Percentiles rank a stretch among this genome's conserved stretches.
phyloP scores from a whole-genome alignment of 2,329 filamentous ascomycete species.

The Neofusicoccum kwambonambiense region DNA sequence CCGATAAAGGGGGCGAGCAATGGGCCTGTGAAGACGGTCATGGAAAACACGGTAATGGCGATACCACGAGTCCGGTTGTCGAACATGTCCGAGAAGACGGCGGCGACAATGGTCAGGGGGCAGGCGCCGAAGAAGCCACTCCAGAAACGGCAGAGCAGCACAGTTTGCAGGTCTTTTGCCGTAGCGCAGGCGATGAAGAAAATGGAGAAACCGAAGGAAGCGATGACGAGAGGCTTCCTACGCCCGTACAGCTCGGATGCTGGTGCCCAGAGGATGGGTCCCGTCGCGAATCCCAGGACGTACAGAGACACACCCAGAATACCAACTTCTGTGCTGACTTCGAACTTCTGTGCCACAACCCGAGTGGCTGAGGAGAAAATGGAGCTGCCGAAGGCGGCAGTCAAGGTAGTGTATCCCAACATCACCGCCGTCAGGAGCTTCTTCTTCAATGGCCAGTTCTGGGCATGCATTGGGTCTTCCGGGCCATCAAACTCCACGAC shows the following conservation, averaged over 20 bases:
- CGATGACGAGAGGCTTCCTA: constrained; percentile 48
- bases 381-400: constrained; percentile 61
- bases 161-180: constrained; percentile 53
- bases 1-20: constrained; percentile 55
- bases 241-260: constrained; percentile 53
- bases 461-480: constrained; percentile 78
- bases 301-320: constrained; percentile 51
- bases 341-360: constrained; percentile 38
- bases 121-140: constrained; percentile 55
- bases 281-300: constrained; percentile 52
- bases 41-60: constrained; percentile 51
- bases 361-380: constrained; percentile 43
- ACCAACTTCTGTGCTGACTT: constrained; percentile 49
- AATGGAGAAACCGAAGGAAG: constrained; percentile 52
- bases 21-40: constrained; percentile 54
- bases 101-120: constrained; percentile 53
- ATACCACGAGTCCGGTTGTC: constrained; percentile 45
- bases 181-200: constrained; percentile 51
- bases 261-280: constrained; percentile 47
- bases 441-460: constrained; percentile 80
- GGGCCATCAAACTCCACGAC: constrained; percentile 81
- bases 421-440: constrained; percentile 70
- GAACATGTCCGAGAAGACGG: constrained; percentile 59
- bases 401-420: constrained; percentile 70
- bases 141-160: constrained; percentile 55